Base-by-base conservation (phyloP, 129 eudicot genomes). In the Flaveria robusta region DNA sequence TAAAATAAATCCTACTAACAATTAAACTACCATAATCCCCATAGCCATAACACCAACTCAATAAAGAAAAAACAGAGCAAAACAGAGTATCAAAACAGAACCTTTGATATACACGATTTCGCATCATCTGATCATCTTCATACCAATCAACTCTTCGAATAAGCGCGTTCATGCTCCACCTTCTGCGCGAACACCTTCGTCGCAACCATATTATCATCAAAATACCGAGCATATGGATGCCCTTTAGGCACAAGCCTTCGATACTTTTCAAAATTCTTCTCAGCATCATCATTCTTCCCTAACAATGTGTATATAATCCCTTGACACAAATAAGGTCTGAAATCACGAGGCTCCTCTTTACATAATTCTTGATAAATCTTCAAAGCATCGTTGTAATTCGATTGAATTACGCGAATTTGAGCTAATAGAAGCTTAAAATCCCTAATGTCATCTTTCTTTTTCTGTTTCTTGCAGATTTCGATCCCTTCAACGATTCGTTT, bases 291-390 rank as follows among this genome's bases (percentile, higher is more conserved):
- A n/a, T 75, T 86, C 55, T 91, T 94, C 71, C 87, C 88, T 83
- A 91, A 70, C 87, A 94, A 67, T 34, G 94, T 94, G 55, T 87
- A 94, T 68, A 94, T 86, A 41, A 94, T 91, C 74, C 99, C 97
- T 75, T 89, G 94, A 78, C 99, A 91, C 68, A 94, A 74, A 82
- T 94, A 91, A 4, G 99, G 97, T 86, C 99, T 79, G 70, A 88
- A 94, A 83, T 94, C 99, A 19, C 96, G 76, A 0, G 97, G 96
- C 73, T 94, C 99, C 45, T 91, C 90, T 71, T 87, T 89, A 29
- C 85, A 84, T 26, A 94, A 75, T 22, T 87, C 93, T 81, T 89
- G 76, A 80, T 94, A 94, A 27, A 94, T 80, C 85, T 68, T 88
- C 81, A 94, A 78, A 5, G 99, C 97, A n/a, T 89, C 87, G 1